A percentile compares a stretch with the other conserved stretches of the same genome.
phyloP scores from a whole-genome alignment of 1,139 yeast genomes.

The Yamadazyma triangularis region DNA sequence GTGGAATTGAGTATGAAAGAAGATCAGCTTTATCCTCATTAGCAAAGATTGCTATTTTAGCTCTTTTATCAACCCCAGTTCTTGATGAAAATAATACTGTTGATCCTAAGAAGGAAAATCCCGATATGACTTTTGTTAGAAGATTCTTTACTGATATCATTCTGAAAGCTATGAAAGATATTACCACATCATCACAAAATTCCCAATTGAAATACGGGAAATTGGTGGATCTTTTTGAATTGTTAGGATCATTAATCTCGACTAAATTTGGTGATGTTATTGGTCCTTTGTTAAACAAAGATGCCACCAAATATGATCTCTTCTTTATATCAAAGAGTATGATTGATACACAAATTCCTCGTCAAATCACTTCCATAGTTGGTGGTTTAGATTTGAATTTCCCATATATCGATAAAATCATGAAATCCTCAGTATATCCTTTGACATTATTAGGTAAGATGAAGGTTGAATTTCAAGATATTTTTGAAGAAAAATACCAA shows the following conservation, averaged over 20 bases:
- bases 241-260: conserved; percentile 42
- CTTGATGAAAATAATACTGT: conserved; percentile 37
- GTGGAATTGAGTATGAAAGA: conserved; percentile 34
- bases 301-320: conserved; percentile 51
- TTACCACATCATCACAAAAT: conserved; percentile 18
- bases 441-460: conserved; percentile 59
- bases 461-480: conserved; percentile 54
- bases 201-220: conserved; percentile 46
- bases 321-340: conserved; percentile 59
- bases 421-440: conserved; percentile 56
- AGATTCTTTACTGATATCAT: conserved; percentile 70
- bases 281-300: conserved; percentile 43
- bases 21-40: conserved; percentile 44
- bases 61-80: conserved; percentile 54
- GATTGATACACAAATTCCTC: conserved; percentile 62
- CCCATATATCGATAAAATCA: conserved; percentile 59
- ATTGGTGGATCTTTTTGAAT: conserved; percentile 52
- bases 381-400: conserved; percentile 67
- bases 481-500: conserved; percentile 46
- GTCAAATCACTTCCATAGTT: conserved; percentile 51
- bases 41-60: conserved; percentile 51
- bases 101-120: conserved; percentile 52
- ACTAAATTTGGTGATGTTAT: conserved; percentile 38
- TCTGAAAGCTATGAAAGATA: conserved; percentile 58
- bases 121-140: conserved; percentile 68